Base-by-base conservation (phyloP, 1,139 yeast genomes). In the Scheffersomyces segobiensis region DNA sequence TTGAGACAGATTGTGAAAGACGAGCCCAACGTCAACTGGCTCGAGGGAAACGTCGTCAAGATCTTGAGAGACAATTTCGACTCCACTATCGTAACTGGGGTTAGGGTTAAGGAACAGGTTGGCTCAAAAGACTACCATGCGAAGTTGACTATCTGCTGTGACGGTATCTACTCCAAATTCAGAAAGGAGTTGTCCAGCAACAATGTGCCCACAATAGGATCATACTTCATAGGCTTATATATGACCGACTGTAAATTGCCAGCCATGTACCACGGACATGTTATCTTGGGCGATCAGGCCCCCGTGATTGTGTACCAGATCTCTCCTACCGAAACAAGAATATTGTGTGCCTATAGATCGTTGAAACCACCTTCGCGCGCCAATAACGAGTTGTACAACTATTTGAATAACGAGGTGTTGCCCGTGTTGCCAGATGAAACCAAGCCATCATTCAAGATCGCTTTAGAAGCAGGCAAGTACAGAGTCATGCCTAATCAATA, bases 401-500 rank as follows among this genome's bases (percentile, higher is more conserved):
- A 93, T 76, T 77, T 95, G 68, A 72, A 74, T 56, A 69, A 79
- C 8, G 76, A 80, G 19, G 96, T 93, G 6, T 75, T 87, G 58
- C 92, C 96, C 32, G 77, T 82, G 55, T 74, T 95, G 57, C 99
- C 99, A 17, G 72, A 80, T 55, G 69, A 73, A 46, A 75, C 89
- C 53, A 79, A 82, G 63, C 91, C 96, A 8, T 82, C 96, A 12
- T 91, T 95, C 70, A 74, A 75, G 56, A 73, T 74, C 39, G 82
- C 82, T 3, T 59, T 80, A 50, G 71, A 69, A 32, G 61, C 71
- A 8, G 80, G 80, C 49, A 83, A 88, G 66, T 86, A 89, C 71
- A 86, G 91, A 63, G 84, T 91, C 53, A 95, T 95, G 98, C 98
- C 99, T 54, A 93, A 93, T 75, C 97, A 96, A 68, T 95, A 86